phyloP scores from a whole-genome alignment of 345 rosid genomes.

The Cardamine resedifolia region DNA sequence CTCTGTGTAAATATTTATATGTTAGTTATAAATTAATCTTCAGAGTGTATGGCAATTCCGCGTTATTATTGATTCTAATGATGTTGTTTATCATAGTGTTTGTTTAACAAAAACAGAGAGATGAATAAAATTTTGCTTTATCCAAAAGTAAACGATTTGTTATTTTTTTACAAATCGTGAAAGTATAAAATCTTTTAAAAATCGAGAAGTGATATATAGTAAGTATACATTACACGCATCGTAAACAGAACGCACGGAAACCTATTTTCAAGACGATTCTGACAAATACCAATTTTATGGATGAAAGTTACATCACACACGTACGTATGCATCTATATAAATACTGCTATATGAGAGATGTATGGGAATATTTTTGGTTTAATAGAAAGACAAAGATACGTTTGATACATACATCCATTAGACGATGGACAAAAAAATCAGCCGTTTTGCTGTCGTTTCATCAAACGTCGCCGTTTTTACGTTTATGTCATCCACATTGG shows the following conservation, averaged over 20 bases:
- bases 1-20: conserved; percentile 31
- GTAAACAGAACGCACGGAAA: conserved; percentile 39
- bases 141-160: conserved; percentile 1
- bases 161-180: neutral
- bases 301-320: conserved; percentile 44
- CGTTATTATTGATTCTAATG: conserved; percentile 18
- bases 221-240: conserved; percentile 27
- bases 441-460: conserved; percentile 23
- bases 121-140: conserved; percentile 16
- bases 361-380: neutral
- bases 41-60: neutral
- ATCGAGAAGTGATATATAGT: neutral
- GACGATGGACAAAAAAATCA: conserved; percentile 19
- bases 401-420: conserved; percentile 3
- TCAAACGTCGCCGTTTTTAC: conserved; percentile 26
- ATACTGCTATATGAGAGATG: neutral
- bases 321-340: conserved; percentile 25
- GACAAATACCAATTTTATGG: conserved; percentile 41
- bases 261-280: conserved; percentile 41
- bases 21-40: conserved; percentile 23
- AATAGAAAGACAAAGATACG: conserved; percentile 26
- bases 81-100: neutral
- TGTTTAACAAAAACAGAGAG: conserved; percentile 16
- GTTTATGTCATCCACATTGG: conserved; percentile 26
- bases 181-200: conserved; percentile 12